A percentile compares a stretch with the other conserved stretches of the same genome.
phyloP scores from a whole-genome alignment of 768 basidiomycete genomes.

The Lactarius psammicola region DNA sequence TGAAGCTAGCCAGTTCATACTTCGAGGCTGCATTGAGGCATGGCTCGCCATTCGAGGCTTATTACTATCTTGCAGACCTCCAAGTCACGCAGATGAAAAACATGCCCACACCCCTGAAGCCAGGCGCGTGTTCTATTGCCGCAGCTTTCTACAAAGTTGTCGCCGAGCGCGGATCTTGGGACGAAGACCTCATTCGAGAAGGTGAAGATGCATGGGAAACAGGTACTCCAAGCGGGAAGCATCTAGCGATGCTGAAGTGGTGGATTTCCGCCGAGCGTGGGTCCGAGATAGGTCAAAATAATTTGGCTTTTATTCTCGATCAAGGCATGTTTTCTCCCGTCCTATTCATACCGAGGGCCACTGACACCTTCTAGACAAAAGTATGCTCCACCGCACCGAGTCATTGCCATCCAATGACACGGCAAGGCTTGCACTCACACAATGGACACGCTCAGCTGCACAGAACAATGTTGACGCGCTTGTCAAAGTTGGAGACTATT shows the following conservation, averaged over 20 bases:
- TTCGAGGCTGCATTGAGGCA: conserved; percentile 83
- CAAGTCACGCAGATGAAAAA: conserved; percentile 58
- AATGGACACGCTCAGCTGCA: conserved; percentile 92
- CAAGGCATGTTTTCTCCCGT: conserved; percentile 56
- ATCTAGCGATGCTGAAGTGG: conserved; percentile 89
- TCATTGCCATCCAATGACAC: conserved; percentile 78
- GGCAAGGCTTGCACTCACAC: conserved; percentile 78
- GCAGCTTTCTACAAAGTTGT: conserved; percentile 94
- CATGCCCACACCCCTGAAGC: conserved; percentile 48
- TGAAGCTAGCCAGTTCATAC: conserved; percentile 60
- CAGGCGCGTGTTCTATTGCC: conserved; percentile 83
- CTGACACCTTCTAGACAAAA: conserved; percentile 52
- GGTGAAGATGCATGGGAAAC: conserved; percentile 76
- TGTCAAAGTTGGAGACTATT: conserved; percentile 98
- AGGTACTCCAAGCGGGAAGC: conserved; percentile 66
- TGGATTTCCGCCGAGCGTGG: conserved; percentile 94
- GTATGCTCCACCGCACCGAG: conserved; percentile 62
- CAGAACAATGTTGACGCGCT: conserved; percentile 96
- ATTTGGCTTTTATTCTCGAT: conserved; percentile 88
- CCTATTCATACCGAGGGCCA: not conserved
- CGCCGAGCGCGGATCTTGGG: conserved; percentile 87
- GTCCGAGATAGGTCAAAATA: conserved; percentile 90
- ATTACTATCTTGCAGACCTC: conserved; percentile 88
- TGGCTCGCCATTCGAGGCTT: conserved; percentile 93
- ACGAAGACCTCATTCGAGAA: conserved; percentile 75